A percentile compares a stretch with the other conserved stretches of the same genome.
phyloP scores from a whole-genome alignment of 257 asterid species.

The Mentha longifolia region DNA sequence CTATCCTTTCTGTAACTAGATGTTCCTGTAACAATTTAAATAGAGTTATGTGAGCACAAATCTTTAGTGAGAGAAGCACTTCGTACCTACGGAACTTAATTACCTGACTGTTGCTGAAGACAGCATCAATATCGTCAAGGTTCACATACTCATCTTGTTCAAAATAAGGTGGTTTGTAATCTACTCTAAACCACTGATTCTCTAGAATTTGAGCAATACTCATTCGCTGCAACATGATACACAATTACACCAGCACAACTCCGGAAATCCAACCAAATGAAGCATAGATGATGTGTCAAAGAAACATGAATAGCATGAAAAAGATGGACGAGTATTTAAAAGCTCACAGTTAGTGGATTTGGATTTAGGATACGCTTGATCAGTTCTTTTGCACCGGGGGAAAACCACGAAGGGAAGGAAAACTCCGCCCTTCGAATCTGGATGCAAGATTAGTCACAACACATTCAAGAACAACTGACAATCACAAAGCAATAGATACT shows the following conservation, averaged over 20 bases:
- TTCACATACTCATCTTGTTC: slow-evolving; percentile 64
- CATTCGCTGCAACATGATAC: slow-evolving; percentile 58
- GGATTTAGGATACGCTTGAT: slow-evolving; percentile 75
- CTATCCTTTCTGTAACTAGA: slow-evolving; percentile 70
- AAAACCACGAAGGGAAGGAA: slow-evolving; percentile 74
- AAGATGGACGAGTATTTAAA: slow-evolving; percentile 1
- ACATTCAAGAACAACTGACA: slow-evolving; percentile 22
- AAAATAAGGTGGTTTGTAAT: slow-evolving; percentile 67
- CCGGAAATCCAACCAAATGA: no score
- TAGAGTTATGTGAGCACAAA: no score
- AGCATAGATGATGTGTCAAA: no score
- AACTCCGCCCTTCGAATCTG: slow-evolving; percentile 71
- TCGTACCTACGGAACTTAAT: not conserved
- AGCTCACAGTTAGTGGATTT: slow-evolving; percentile 69
- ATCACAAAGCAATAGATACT: slow-evolving; percentile 34
- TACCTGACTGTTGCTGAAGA: slow-evolving; percentile 55
- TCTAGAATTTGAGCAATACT: slow-evolving; percentile 66
- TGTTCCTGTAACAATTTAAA: slow-evolving; percentile 47
- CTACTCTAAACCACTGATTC: slow-evolving; percentile 80
- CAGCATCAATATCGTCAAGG: slow-evolving; percentile 79
- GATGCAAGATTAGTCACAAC: slow-evolving; percentile 20
- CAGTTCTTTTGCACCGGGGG: slow-evolving; percentile 61
- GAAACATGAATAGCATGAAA: no score
- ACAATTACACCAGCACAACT: slow-evolving; percentile 9
- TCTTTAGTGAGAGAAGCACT: not conserved